Base-by-base conservation (phyloP, 1,284 basidiomycete genomes). In the Kwoniella shivajii region DNA sequence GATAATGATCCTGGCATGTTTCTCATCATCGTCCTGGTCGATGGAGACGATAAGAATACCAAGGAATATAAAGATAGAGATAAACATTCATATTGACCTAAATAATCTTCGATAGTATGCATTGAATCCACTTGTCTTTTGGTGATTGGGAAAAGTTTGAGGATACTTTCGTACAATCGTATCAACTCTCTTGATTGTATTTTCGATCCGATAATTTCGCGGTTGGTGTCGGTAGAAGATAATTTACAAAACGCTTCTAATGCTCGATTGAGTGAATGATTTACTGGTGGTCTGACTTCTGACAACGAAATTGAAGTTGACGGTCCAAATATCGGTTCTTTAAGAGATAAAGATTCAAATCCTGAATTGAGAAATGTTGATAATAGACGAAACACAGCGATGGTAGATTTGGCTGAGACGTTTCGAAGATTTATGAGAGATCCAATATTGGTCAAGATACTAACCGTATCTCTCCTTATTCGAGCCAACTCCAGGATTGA, bases 11-110 rank as follows among this genome's bases (percentile, higher is more conserved):
- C 80, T 1, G 79, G 78, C 2, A 75, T 63, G n/a, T 64, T 50
- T 62, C 89, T 88, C 65, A 94, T 82, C 55, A 79, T 81, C 52
- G 82, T 77, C 77, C 95, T 92, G 56, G 92, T 73, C 30, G 82
- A 77, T 1, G 86, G 85, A 1, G 91, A 84, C 4, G 92, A 85
- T 45, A 95, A 81, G 81, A 93, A 97, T 7, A 88, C 86, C 57
- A 98, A 79, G 33, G 88, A 87, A 80, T 96, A 97, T 37, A 96
- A 83, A 16, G 84, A 84, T 81, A 94, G 85, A 20, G 88, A 82
- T 41, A 84, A 79, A 58, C 89, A 87, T 79, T 95, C 91, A 61
- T 88, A 78, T 74, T 91, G 89, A 38, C 86, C 85, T 42, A 94
- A 77, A 84, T 89, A 90, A 20, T 82, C 68, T 59, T 83, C 81